These are phyloP conservation scores for Diplodia corticola DNA, from an alignment of 2,329 filamentous ascomycete genomes.

Conservation along the genomic window DNA sequence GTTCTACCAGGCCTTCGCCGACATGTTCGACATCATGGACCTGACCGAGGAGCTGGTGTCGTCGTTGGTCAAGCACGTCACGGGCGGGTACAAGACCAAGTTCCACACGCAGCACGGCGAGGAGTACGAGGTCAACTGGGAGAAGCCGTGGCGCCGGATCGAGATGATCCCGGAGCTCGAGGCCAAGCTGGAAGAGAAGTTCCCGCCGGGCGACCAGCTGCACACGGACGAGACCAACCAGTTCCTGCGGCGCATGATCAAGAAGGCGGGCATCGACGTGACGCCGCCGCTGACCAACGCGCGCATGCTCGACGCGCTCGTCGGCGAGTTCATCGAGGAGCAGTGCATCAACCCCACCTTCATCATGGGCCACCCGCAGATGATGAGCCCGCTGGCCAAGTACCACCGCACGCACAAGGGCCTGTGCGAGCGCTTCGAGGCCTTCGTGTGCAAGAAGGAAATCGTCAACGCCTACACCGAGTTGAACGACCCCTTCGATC, in stretches of 20 bases:
- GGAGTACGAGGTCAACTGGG: conserved; percentile 91
- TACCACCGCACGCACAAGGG: conserved; percentile 80
- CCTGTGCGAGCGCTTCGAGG: conserved; percentile 95
- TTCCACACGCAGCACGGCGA: conserved; percentile 88
- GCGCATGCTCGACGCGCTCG: conserved; percentile 91
- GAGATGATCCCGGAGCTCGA: conserved; percentile 96
- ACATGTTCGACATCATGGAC: conserved; percentile 81
- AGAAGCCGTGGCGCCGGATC: conserved; percentile 85
- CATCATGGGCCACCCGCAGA: conserved; percentile 77
- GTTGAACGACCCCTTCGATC: conserved; percentile 95
- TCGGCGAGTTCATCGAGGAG: conserved; percentile 90
- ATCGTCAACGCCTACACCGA: conserved; percentile 97
- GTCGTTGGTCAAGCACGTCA: conserved; percentile 82
- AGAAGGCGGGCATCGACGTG: conserved; percentile 90
- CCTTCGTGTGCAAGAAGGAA: conserved; percentile 96
- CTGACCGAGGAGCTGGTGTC: conserved; percentile 93
- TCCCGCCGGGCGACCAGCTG: conserved; percentile 83
- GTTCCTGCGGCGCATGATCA: conserved; percentile 79
- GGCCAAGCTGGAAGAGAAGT: conserved; percentile 86
- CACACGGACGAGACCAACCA: conserved; percentile 87
- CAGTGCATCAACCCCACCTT: conserved; percentile 92
- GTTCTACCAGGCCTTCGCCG: conserved; percentile 83
- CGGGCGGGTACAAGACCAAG: conserved; percentile 78
- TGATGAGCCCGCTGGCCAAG: conserved; percentile 97
- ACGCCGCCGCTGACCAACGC: conserved; percentile 88